phyloP scores from a whole-genome alignment of 1,139 yeast species.

The Diutina sp. region DNA sequence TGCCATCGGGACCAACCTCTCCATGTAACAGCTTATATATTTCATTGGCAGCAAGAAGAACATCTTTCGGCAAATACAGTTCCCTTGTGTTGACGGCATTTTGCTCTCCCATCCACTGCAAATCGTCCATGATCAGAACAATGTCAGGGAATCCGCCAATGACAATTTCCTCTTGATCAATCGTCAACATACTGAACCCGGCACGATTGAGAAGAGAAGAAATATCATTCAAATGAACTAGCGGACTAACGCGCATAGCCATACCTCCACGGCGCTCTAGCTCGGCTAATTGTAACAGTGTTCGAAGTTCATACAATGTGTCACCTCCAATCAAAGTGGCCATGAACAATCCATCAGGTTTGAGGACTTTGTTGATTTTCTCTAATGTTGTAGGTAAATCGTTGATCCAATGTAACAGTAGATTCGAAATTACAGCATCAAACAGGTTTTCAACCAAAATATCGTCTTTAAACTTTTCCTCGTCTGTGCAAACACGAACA shows the following conservation, averaged over 20 bases:
- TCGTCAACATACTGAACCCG: slow-evolving; percentile 68
- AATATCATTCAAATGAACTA: slow-evolving; percentile 68
- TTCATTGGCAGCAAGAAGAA: slow-evolving; percentile 62
- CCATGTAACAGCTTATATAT: slow-evolving; percentile 68
- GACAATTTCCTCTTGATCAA: slow-evolving; percentile 74
- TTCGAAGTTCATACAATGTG: slow-evolving; percentile 67
- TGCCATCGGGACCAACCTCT: slow-evolving; percentile 34
- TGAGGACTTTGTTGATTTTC: slow-evolving; percentile 46
- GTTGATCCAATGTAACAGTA: slow-evolving; percentile 78
- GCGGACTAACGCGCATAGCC: slow-evolving; percentile 70
- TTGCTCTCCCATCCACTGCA: slow-evolving; percentile 78
- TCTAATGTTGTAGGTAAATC: slow-evolving; percentile 56
- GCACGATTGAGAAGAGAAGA: slow-evolving; percentile 64
- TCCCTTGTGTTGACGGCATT: slow-evolving; percentile 55
- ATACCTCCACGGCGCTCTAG: slow-evolving; percentile 69
- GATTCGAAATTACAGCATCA: slow-evolving; percentile 65
- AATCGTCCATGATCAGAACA: slow-evolving; percentile 51
- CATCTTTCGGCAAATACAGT: slow-evolving; percentile 45
- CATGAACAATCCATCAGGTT: slow-evolving; percentile 75
- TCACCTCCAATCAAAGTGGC: slow-evolving; percentile 83
- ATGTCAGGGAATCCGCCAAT: slow-evolving; percentile 73
- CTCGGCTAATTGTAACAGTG: slow-evolving; percentile 73
- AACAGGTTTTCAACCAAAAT: slow-evolving; percentile 23
- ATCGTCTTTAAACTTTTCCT: slow-evolving; percentile 40
- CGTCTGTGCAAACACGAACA: slow-evolving; percentile 48